Evolutionary conservation across 257 asterid genomes (phyloP), one percentile per base, ranked within the genome.

Genomic region (Jacaranda copaia): DNA sequence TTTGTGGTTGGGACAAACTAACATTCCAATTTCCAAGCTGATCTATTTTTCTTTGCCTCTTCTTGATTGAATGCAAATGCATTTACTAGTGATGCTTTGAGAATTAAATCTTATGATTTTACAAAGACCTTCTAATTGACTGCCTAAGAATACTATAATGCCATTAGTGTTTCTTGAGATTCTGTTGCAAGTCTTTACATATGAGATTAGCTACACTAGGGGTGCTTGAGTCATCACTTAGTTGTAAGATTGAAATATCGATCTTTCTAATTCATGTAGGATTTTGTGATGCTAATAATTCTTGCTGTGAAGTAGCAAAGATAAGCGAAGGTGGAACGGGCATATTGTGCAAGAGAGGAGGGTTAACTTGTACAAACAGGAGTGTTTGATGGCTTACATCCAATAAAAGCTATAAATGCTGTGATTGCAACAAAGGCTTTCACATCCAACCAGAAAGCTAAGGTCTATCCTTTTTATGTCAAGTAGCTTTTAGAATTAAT

Each of bases 311-410:
- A 80, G 77, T 90, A 10, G 53, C 77, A 6, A 32, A 74, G 12
- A 62, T 74, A 56, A 77, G 81, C 4, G 85, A 87, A 49, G 92
- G 89, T 2, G 96, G 91, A 42, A 73, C 76, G 13, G 88, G 87
- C 51, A 71, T n/a, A n/a, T n/a, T n/a, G n/a, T n/a, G n/a, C n/a
- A n/a, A n/a, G n/a, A n/a, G n/a, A n/a, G n/a, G n/a, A n/a, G n/a
- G n/a, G n/a, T n/a, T n/a, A n/a, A n/a, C n/a, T n/a, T n/a, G n/a
- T n/a, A n/a, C n/a, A n/a, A n/a, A n/a, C n/a, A n/a, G n/a, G n/a
- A n/a, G n/a, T n/a, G n/a, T 92, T 92, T 69, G 97, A 90, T 76
- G 97, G 94, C 2, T 74, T 88, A 72, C 97, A 92, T 85, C 90
- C 93, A 43, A 92, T 96, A 7, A 84, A 89, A 80, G 95, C 96